A percentile compares a stretch with the other conserved stretches of the same genome.
Evolutionary conservation across 2,329 filamentous ascomycete genomes (phyloP).

Genomic region (Penicillium sp.): DNA sequence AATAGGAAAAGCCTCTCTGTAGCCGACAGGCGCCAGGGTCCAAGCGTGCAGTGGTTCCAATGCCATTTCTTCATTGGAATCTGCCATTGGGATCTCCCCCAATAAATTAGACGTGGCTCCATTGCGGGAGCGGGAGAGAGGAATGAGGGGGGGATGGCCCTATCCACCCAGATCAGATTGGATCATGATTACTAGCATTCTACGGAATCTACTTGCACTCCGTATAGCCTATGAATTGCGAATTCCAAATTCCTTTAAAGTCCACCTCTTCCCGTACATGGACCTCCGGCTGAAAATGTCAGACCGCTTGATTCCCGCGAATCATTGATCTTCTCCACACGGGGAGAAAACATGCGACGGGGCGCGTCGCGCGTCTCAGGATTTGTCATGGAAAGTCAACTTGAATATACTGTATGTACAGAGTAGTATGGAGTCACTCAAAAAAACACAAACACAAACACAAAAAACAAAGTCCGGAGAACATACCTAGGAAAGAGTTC

Average conservation of each 20-base stretch:
- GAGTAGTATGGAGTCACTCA: no score
- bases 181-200: neutral
- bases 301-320: conserved; percentile 5
- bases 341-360: neutral
- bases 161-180: neutral
- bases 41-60: neutral
- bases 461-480: no score
- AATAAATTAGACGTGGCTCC: neutral
- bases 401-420: no score
- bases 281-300: neutral
- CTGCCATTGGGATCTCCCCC: neutral
- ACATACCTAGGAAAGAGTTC: neutral
- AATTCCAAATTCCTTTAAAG: neutral
- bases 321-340: neutral
- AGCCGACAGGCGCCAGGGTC: neutral
- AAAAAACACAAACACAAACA: no score
- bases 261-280: neutral
- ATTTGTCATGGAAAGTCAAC: conserved; percentile 25
- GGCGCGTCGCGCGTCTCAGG: conserved; percentile 16
- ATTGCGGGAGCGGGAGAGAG: neutral
- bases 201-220: neutral
- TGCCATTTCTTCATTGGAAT: neutral
- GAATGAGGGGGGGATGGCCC: neutral
- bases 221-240: neutral
- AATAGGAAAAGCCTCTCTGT: neutral